These are phyloP conservation scores for Trichoderma koningii DNA, from an alignment of 2,329 filamentous ascomycete species.

Conservation along the genomic window DNA sequence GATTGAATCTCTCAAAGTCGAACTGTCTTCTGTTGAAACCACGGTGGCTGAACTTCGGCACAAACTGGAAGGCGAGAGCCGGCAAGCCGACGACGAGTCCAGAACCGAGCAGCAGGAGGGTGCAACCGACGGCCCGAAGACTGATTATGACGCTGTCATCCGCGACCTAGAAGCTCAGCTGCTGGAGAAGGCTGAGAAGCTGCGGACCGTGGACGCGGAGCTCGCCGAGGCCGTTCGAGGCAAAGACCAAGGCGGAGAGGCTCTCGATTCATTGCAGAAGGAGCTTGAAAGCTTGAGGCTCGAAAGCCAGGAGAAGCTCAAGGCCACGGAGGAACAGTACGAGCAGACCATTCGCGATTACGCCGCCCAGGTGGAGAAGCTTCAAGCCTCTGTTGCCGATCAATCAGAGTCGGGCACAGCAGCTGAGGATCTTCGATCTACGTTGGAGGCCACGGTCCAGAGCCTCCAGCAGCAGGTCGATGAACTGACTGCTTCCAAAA, in stretches of 20 bases:
- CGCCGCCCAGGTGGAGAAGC: constrained; percentile 50
- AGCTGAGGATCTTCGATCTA: constrained; percentile 52
- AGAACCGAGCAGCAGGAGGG: constrained; percentile 48
- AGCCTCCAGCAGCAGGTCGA: constrained; percentile 59
- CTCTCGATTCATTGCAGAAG: constrained; percentile 52
- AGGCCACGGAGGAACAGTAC: constrained; percentile 39
- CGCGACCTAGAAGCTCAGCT: constrained; percentile 51
- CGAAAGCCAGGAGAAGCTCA: constrained; percentile 41
- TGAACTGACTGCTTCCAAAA: constrained; percentile 51
- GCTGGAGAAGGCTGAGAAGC: constrained; percentile 52
- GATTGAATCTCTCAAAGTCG: constrained; percentile 57
- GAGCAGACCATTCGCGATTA: constrained; percentile 51
- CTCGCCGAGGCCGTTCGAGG: constrained; percentile 52
- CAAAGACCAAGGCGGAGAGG: constrained; percentile 52
- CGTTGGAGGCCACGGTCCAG: constrained; percentile 51
- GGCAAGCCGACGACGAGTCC: constrained; percentile 45
- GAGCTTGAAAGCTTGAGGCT: constrained; percentile 49
- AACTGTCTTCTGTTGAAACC: constrained; percentile 58
- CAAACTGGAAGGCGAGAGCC: constrained; percentile 47
- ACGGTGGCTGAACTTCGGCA: constrained; percentile 58
- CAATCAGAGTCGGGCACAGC: constrained; percentile 55
- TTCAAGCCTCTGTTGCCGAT: constrained; percentile 52
- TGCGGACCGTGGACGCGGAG: constrained; percentile 53
- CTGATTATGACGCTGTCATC: constrained; percentile 53
- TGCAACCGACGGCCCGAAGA: constrained; percentile 51